These are phyloP conservation scores for Ustulina deusta DNA, from an alignment of 2,329 filamentous ascomycete species.

Conservation along the genomic window DNA sequence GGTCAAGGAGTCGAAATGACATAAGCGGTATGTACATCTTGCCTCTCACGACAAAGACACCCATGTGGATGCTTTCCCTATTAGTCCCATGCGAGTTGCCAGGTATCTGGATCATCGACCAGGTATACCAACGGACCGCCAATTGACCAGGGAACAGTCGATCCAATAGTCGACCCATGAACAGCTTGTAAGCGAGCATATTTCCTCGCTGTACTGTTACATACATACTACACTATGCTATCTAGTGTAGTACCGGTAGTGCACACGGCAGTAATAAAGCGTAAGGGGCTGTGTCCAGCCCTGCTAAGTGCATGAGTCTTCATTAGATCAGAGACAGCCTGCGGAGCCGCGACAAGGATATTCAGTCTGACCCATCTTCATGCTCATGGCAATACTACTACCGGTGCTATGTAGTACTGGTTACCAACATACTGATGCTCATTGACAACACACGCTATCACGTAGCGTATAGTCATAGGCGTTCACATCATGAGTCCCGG, in stretches of 20 bases:
- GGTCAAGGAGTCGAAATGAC: slow-evolving; percentile 14
- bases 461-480: neutral
- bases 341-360: slow-evolving; percentile 17
- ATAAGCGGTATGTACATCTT: slow-evolving; percentile 39
- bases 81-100: neutral
- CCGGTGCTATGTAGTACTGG: too few species aligned
- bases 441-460: neutral
- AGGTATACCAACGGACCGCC: slow-evolving; percentile 5
- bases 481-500: neutral
- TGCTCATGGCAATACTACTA: neutral
- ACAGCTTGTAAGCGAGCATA: neutral
- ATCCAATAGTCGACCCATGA: slow-evolving; percentile 25
- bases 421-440: neutral
- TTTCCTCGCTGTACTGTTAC: slow-evolving; percentile 2
- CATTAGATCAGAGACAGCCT: slow-evolving; percentile 5
- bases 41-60: slow-evolving; percentile 30
- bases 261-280: neutral
- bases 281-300: slow-evolving; percentile 1
- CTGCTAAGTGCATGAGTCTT: neutral
- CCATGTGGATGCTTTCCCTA: slow-evolving; percentile 13
- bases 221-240: too few species aligned
- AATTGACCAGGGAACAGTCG: neutral
- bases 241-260: neutral
- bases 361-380: neutral
- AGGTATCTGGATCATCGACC: slow-evolving; percentile 44